Evolutionary conservation across 805 yeast genomes (phyloP).

Genomic region (Spathaspora hagerdaliae): DNA sequence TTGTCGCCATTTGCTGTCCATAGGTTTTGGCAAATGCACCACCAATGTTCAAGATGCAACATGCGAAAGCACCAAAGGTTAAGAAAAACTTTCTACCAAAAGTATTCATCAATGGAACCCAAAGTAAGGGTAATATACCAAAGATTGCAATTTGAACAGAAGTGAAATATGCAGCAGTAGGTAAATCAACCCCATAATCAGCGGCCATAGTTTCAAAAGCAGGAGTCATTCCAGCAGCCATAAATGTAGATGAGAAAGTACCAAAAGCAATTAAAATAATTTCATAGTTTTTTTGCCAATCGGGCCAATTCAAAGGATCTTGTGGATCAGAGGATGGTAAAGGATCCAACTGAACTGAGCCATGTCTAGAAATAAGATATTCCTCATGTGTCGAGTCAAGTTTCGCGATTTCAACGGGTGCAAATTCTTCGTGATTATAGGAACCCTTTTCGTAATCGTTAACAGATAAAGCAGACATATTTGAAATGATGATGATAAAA

Average conservation of each 20-base stretch:
- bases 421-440: background rate
- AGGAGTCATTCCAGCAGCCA: conserved; percentile 15
- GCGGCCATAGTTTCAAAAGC: conserved; percentile 8
- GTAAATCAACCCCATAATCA: conserved; percentile 5
- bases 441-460: conserved; percentile 3
- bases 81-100: conserved; percentile 10
- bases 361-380: conserved; percentile 10
- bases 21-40: conserved; percentile 11
- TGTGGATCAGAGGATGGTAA: conserved; percentile 9
- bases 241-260: conserved; percentile 11
- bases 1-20: conserved; percentile 10
- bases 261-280: conserved; percentile 11
- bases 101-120: conserved; percentile 13
- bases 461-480: background rate
- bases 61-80: conserved; percentile 6
- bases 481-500: background rate
- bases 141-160: conserved; percentile 10
- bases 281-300: conserved; percentile 6
- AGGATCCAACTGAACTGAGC: conserved; percentile 10
- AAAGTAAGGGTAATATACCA: conserved; percentile 11
- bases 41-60: conserved; percentile 9
- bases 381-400: conserved; percentile 2
- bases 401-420: background rate
- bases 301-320: conserved; percentile 14
- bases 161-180: conserved; percentile 10